Evolutionary conservation across 352 stramenopile species (phyloP).

Genomic region (Globisporangium paddicum): DNA sequence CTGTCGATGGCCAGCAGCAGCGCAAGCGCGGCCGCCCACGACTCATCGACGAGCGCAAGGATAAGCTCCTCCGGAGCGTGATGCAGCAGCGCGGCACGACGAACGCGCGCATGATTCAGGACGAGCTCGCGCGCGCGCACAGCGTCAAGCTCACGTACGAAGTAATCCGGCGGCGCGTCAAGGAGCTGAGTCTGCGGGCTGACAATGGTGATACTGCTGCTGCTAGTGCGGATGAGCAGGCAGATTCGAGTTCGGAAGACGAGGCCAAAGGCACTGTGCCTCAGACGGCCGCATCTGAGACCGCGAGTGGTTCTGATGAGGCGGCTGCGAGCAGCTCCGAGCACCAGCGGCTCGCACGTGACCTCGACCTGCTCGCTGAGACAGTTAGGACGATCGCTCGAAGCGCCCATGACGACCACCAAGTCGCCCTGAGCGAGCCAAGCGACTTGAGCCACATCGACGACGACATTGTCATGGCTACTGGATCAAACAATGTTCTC

Average conservation of each 20-base stretch:
- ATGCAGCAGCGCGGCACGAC: conserved; percentile 16
- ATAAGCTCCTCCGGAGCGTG: conserved; percentile 11
- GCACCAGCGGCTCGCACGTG: conserved; percentile 17
- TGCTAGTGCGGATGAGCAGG: not conserved
- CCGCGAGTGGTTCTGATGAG: not conserved
- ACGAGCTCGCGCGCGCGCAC: conserved; percentile 18
- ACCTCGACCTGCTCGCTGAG: conserved; percentile 59
- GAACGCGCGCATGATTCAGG: conserved; percentile 20
- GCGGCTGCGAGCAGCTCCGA: not conserved
- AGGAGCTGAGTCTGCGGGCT: conserved; percentile 12
- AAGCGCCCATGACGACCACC: conserved; percentile 10
- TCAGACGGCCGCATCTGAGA: not conserved
- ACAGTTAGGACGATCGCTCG: conserved; percentile 52
- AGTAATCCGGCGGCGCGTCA: conserved; percentile 18
- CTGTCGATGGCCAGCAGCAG: not conserved
- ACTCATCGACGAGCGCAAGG: conserved; percentile 9
- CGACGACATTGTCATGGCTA: not conserved
- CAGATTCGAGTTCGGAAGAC: not conserved
- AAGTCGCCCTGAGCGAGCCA: not conserved
- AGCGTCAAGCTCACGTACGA: conserved; percentile 24
- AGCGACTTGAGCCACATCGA: not conserved
- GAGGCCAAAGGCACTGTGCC: not conserved
- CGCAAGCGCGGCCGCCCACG: conserved; percentile 11
- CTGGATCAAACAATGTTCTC: not conserved
- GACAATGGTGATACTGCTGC: not conserved